Evolutionary conservation across 2,329 filamentous ascomycete genomes (phyloP), one percentile per base, ranked within the genome.

Genomic region (Diaporthe longicolla): DNA sequence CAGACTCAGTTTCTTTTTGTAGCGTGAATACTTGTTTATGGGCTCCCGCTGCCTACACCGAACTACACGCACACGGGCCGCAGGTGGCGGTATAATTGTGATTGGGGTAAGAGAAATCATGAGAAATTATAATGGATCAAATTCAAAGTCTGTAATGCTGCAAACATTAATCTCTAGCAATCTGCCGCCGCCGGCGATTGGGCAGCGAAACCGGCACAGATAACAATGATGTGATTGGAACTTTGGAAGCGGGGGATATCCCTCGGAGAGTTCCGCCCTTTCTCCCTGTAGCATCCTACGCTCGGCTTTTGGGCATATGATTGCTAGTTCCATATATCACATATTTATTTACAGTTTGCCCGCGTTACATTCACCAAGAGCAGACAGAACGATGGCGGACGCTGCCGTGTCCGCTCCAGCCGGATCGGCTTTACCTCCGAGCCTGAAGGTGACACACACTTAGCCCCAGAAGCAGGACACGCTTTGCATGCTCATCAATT

Each of bases 311-410:
- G n/a, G n/a, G n/a, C n/a, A n/a, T n/a, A n/a, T n/a, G 29, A 4
- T 50, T 19, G 19, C 7, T 9, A 35, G 37, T 8, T 9, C 13
- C 24, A 1, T 13, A 13, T 8, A 40, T 40, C 13, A 13, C 37
- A 13, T 15, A 0, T 4, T 61, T 35, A n/a, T 54, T 59, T 63
- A 32, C 77, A 72, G 52, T 71, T 1, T n/a, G 9, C 9, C 2
- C 11, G 19, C 50, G 21, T 13, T 40, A 21, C 0, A 7, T 5
- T 17, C n/a, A n/a, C n/a, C n/a, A n/a, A n/a, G 7, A 54, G n/a
- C 19, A 15, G 19, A 10, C 26, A 40, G 15, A n/a, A 1, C 65
- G 35, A 73, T 73, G 72, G 50, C 72, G 11, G 58, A 50, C 26
- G 50, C 17, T 3, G n/a, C 43, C 7, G 21, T 45, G 17, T 35